Conservation (phyloP, 192 early-diverging fungal species). For the Backusella tarrabulga region DNA sequence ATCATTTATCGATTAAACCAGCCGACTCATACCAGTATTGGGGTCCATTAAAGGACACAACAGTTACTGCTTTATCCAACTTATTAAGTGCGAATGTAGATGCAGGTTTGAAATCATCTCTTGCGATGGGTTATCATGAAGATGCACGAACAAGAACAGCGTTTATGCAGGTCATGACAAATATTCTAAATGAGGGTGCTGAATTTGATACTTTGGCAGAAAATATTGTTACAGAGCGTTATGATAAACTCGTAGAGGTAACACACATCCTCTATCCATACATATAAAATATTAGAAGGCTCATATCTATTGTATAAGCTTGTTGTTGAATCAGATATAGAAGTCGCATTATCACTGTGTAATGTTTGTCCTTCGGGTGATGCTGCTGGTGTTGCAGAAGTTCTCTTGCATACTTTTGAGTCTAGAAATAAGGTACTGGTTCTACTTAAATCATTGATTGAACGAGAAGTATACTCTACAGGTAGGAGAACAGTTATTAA, state of each 20-base stretch:
- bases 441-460: conserved; percentile 64
- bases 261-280: not conserved
- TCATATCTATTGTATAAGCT: conserved; percentile 21
- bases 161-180: conserved; percentile 80
- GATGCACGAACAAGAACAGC: conserved; percentile 70
- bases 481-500: conserved; percentile 30
- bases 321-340: conserved; percentile 56
- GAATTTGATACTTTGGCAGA: conserved; percentile 63
- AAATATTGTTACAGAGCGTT: conserved; percentile 55
- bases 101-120: conserved; percentile 70
- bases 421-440: conserved; percentile 51
- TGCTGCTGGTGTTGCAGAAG: conserved; percentile 66
- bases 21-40: conserved; percentile 8
- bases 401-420: conserved; percentile 71
- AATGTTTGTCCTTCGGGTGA: conserved; percentile 69
- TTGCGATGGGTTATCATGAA: conserved; percentile 77
- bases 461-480: conserved; percentile 69
- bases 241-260: conserved; percentile 61
- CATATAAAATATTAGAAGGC: not conserved
- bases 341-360: conserved; percentile 63
- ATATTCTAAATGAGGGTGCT: conserved; percentile 68
- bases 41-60: conserved; percentile 24
- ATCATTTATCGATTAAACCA: not conserved
- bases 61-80: conserved; percentile 73
- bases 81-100: conserved; percentile 81